A percentile compares a stretch with the other conserved stretches of the same genome.
These are phyloP conservation scores for Candida neerlandica DNA, from an alignment of 1,139 yeast genomes.

Conservation along the genomic window DNA sequence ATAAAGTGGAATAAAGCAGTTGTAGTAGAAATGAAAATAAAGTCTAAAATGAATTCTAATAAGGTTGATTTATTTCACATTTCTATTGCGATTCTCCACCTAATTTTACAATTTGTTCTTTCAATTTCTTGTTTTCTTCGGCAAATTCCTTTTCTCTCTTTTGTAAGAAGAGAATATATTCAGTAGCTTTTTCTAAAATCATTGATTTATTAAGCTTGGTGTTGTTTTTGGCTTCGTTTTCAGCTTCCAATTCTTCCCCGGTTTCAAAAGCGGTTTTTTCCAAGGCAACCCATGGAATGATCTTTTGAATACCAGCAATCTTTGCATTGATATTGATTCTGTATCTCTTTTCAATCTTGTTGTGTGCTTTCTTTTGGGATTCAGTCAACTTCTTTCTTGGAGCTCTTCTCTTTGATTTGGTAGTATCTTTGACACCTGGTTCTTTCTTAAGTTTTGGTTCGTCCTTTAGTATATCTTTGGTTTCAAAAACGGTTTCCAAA, in stretches of 20 bases:
- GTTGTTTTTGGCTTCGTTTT: constrained; percentile 19
- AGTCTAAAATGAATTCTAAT: background rate
- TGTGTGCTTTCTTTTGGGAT: constrained; percentile 71
- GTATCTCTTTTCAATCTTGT: constrained; percentile 69
- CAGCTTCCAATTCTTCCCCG: constrained; percentile 24
- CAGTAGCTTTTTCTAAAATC: constrained; percentile 68
- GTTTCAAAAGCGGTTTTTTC: constrained; percentile 63
- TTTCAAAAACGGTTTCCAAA: constrained; percentile 28
- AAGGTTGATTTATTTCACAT: background rate
- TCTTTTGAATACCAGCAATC: constrained; percentile 64
- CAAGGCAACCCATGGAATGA: constrained; percentile 64
- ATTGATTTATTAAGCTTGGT: constrained; percentile 58
- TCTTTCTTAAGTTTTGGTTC: constrained; percentile 11
- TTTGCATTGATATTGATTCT: constrained; percentile 73
- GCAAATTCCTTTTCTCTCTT: constrained; percentile 16
- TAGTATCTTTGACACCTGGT: constrained; percentile 1
- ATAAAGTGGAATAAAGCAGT: background rate
- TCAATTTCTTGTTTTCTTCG: constrained; percentile 16
- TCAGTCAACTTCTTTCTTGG: constrained; percentile 60
- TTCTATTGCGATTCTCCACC: constrained; percentile 13
- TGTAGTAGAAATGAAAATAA: background rate
- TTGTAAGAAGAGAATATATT: constrained; percentile 47
- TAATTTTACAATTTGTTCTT: constrained; percentile 11
- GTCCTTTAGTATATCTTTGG: constrained; percentile 26
- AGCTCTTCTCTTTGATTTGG: constrained; percentile 37